A percentile compares a stretch with the other conserved stretches of the same genome.
These are phyloP conservation scores for Aureobasidium sp. DNA, from an alignment of 2,329 filamentous ascomycete genomes.

Conservation along the genomic window DNA sequence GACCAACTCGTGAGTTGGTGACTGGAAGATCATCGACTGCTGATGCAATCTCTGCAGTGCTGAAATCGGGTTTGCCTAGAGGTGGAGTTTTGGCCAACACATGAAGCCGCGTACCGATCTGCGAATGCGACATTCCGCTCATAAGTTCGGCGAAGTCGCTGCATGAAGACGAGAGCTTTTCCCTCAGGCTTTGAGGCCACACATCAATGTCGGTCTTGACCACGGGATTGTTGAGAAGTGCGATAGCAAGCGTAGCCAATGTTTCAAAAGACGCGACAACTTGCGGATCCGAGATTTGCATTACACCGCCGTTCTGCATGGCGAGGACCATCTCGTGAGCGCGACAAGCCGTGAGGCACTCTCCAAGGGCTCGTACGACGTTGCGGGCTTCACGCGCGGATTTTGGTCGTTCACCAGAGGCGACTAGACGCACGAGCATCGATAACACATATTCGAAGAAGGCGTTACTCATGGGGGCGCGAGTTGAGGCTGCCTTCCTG, in stretches of 20 bases:
- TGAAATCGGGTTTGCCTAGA: constrained; percentile 50
- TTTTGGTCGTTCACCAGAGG: constrained; percentile 16
- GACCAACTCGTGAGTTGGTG: constrained; percentile 67
- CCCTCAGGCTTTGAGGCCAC: constrained; percentile 15
- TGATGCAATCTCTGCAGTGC: constrained; percentile 47
- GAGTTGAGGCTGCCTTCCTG: background rate
- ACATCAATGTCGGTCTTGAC: constrained; percentile 5
- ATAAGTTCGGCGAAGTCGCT: constrained; percentile 26
- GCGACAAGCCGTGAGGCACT: constrained; percentile 22
- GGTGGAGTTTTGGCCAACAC: constrained; percentile 21
- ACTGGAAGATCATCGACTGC: constrained; percentile 52
- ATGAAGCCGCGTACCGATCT: constrained; percentile 21
- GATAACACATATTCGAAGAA: constrained; percentile 25
- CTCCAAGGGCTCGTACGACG: constrained; percentile 18
- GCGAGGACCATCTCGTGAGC: constrained; percentile 23
- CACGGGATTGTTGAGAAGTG: constrained; percentile 20
- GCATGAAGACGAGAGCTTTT: constrained; percentile 21
- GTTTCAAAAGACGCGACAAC: constrained; percentile 23
- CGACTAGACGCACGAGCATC: constrained; percentile 21
- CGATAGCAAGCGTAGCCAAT: constrained; percentile 21
- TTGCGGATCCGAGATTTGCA: constrained; percentile 19
- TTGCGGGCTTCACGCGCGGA: constrained; percentile 14
- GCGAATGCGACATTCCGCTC: constrained; percentile 25
- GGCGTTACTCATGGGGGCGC: constrained; percentile 15
- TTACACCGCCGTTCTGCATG: constrained; percentile 17